These are phyloP conservation scores for Sphaceloma murrayae DNA, from an alignment of 2,329 filamentous ascomycete genomes.

Conservation along the genomic window DNA sequence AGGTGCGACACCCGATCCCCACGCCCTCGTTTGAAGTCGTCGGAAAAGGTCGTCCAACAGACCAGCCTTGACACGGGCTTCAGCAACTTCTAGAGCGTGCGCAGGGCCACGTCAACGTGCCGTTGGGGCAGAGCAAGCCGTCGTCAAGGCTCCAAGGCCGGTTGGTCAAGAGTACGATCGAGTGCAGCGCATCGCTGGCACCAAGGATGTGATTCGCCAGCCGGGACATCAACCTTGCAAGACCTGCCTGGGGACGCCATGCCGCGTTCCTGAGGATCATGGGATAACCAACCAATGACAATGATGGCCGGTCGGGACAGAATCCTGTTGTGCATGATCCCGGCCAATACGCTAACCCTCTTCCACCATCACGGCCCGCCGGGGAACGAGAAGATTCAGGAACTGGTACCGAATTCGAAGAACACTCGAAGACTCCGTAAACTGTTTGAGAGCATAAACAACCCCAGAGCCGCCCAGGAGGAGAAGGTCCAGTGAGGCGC, in stretches of 20 bases:
- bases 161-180: no score
- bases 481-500: background rate
- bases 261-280: slow-evolving; percentile 13
- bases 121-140: slow-evolving; percentile 12
- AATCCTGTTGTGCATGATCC: background rate
- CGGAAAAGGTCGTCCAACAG: no score
- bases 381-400: background rate
- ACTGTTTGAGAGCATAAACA: slow-evolving; percentile 15
- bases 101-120: no score
- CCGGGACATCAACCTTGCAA: background rate
- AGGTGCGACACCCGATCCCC: no score
- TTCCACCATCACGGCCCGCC: slow-evolving; percentile 1
- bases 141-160: background rate
- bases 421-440: slow-evolving; percentile 9
- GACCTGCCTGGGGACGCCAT: slow-evolving; percentile 4
- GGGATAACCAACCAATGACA: no score
- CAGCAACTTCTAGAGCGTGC: no score
- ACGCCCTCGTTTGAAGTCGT: no score
- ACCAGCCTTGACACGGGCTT: no score
- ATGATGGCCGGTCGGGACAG: no score
- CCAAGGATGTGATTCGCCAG: slow-evolving; percentile 11
- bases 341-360: background rate
- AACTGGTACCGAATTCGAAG: slow-evolving; percentile 10
- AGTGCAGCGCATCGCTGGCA: background rate
- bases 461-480: slow-evolving; percentile 6